A percentile compares a stretch with the other conserved stretches of the same genome.
Evolutionary conservation across 768 basidiomycete genomes (phyloP).

Genomic region (Cystobasidium onofrii): DNA sequence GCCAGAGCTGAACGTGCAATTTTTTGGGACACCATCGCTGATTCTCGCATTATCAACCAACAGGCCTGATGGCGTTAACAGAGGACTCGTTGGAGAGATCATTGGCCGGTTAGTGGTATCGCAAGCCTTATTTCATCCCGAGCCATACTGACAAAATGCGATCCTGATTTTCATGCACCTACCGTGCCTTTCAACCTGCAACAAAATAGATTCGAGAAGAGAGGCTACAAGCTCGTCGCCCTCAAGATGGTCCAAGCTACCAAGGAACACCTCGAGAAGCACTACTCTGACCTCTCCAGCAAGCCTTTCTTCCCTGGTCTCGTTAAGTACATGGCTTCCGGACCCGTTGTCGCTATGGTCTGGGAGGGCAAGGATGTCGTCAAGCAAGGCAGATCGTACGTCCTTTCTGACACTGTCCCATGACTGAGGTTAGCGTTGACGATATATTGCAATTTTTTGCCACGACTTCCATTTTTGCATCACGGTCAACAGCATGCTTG

Average conservation of each 20-base stretch:
- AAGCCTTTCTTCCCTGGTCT: slow-evolving; percentile 95
- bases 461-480: slow-evolving; percentile 89
- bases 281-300: slow-evolving; percentile 90
- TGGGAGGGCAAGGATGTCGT: slow-evolving; percentile 68
- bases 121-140: too few relatives aligned
- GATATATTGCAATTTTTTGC: slow-evolving; percentile 58
- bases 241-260: slow-evolving; percentile 79
- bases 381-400: slow-evolving; percentile 47
- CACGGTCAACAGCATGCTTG: too few relatives aligned
- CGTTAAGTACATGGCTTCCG: slow-evolving; percentile 90
- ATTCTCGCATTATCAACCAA: not conserved
- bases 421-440: too few relatives aligned
- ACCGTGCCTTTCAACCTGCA: too few relatives aligned
- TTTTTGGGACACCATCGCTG: not conserved
- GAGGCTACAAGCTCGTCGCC: slow-evolving; percentile 94
- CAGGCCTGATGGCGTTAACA: slow-evolving; percentile 98
- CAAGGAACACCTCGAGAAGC: slow-evolving; percentile 79
- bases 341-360: slow-evolving; percentile 91
- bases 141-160: not conserved
- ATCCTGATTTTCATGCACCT: not conserved
- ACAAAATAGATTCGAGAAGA: slow-evolving; percentile 78
- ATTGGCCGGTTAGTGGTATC: not conserved
- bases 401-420: too few relatives aligned
- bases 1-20: not conserved
- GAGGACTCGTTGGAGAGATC: slow-evolving; percentile 47